Base-by-base conservation (phyloP, 371 early-diverging fungal genomes). In the Mortierella sp. region DNA sequence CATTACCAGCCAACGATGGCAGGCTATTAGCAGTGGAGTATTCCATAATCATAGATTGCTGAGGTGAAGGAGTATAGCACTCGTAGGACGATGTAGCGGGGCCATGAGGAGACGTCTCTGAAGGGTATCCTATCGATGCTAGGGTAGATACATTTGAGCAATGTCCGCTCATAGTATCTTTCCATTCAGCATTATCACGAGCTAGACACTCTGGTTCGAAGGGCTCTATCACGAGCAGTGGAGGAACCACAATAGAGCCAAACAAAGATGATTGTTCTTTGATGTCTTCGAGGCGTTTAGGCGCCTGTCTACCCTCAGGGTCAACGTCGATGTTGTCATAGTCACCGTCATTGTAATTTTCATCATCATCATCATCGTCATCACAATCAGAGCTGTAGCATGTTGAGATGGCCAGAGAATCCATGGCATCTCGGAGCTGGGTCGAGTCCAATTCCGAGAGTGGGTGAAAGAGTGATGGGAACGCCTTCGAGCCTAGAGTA, bases 131-230 rank as follows among this genome's bases (percentile, higher is more conserved):
- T 23, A 57, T 62, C 47, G 43, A 26, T 1, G 62, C 22, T 8
- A 26, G 37, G 15, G 40, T 7, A 6, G 57, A 19, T 22, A 60
- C 2, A 23, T 28, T 17, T 1, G 54, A 26, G 45, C 60, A 37
- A 2, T 60, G 34, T 3, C 56, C 61, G 17, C 47, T 35, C 22
- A 35, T 10, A 10, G 63, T 35, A 7, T 61, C 28, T 10, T 53
- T 26, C 76, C 76, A 75, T 32, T 75, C 66, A 4, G 45, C 45
- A 23, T 60, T 61, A 26, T 64, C 45, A 10, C 68, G 56, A 10
- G 70, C 70, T 0, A 73, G 70, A 35, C 73, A 78, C 35, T 78
- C 79, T 32, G 79, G 73, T 32, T 78, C 79, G 60, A 73, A 73
- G 17, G 40, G 23, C 7, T 78, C 79, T 59, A 69, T 51, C 15